Conservation (phyloP, 2,329 filamentous ascomycete species). For the Dactylonectria macrodidyma region DNA sequence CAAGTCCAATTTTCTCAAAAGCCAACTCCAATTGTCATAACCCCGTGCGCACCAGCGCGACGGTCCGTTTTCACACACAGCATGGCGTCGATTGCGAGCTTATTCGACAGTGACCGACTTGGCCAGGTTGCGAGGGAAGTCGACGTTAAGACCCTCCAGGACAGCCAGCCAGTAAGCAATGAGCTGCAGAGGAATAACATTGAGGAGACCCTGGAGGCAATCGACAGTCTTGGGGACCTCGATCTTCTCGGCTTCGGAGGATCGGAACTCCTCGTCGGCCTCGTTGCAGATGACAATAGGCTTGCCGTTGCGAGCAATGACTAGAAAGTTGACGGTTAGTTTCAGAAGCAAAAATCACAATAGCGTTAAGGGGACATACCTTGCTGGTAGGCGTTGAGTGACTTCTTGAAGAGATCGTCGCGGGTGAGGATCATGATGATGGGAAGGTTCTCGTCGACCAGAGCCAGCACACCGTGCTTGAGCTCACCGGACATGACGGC, state of each 20-base stretch:
- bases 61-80: conserved; percentile 40
- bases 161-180: conserved; percentile 99
- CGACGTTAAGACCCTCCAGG: conserved; percentile 94
- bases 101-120: conserved; percentile 99
- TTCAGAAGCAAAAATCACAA: background rate
- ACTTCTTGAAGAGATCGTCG: conserved; percentile 97
- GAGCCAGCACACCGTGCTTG: conserved; percentile 97
- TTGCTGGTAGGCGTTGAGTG: conserved; percentile 99
- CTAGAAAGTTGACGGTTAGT: conserved; percentile 60
- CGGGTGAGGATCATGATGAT: conserved; percentile 99
- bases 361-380: conserved; percentile 65
- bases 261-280: conserved; percentile 88
- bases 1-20: conserved; percentile 48
- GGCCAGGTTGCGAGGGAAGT: conserved; percentile 98
- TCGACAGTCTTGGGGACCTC: conserved; percentile 97
- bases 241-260: conserved; percentile 93
- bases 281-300: conserved; percentile 99
- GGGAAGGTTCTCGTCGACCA: conserved; percentile 97
- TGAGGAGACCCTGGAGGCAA: conserved; percentile 94
- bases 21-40: conserved; percentile 50
- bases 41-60: conserved; percentile 37
- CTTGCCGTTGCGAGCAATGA: conserved; percentile 94
- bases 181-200: conserved; percentile 96
- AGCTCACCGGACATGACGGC: conserved; percentile 99
- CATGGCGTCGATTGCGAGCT: conserved; percentile 45